Evolutionary conservation across 2,329 filamentous ascomycete species (phyloP), one percentile per base, ranked within the genome.

Genomic region (Colletotrichum cordylinicola): DNA sequence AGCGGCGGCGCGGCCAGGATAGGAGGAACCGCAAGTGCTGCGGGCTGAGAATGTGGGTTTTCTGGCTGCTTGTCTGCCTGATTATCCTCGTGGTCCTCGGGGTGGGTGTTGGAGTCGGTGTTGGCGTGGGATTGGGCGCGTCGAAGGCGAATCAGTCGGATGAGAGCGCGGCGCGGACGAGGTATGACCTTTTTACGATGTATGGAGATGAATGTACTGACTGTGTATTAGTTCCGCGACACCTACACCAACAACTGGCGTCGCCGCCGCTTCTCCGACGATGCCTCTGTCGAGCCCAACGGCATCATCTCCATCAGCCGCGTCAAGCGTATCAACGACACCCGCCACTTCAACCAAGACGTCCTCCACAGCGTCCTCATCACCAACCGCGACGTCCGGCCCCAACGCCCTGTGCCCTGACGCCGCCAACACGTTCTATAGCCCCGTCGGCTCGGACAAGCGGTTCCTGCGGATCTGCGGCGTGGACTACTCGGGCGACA

Each of bases 381-480:
- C 77, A 18, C 74, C 82, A 2, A 80, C 74, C 3, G 73, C 83
- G 2, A 81, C 82, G 4, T 72, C 78, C 16, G 78, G 77, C 12
- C 37, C 78, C 8, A 79, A 81, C 6, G 80, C 81, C 33, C 82
- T 84, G 62, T 89, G 87, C 68, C 87, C 87, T 0, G 82, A 81
- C 2, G 82, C 84, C 16, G 88, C 88, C 78, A 85, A 86, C 69
- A 88, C 87, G 2, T 78, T 83, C n/a, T 89, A 86, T 78, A 68
- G 80, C 29, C 86, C 87, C 2, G 83, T 86, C 1, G 82, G 83
- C 10, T 86, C 85, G 5, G 79, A 83, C 9, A 86, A 84, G 76
- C 79, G 74, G 10, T 90, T 89, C 81, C 77, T 85, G 27, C 87
- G 86, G 8, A 68, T 86, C 21, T 89, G 88, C 79, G 87, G 86